A percentile compares a stretch with the other conserved stretches of the same genome.
phyloP scores from a whole-genome alignment of 2,329 filamentous ascomycete species.

The Cylindrodendrum hubeiense region DNA sequence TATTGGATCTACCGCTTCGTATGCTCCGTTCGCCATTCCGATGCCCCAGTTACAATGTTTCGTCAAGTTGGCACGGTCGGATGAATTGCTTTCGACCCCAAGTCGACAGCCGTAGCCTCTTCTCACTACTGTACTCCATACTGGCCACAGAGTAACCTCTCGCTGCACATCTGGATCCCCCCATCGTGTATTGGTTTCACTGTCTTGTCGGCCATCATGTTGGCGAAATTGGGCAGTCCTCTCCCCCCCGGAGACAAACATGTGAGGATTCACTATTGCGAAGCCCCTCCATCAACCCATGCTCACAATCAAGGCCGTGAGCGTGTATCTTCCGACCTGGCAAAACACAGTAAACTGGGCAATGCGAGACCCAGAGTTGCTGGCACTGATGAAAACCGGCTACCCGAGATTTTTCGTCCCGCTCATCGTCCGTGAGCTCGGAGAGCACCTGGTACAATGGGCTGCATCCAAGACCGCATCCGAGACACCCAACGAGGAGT shows the following conservation, averaged over 20 bases:
- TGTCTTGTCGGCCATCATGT: too few species aligned
- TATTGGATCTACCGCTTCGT: too few species aligned
- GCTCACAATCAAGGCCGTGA: slow-evolving; percentile 38
- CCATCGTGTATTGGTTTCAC: too few species aligned
- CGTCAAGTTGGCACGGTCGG: too few species aligned
- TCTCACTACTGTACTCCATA: neutral
- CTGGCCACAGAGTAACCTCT: neutral
- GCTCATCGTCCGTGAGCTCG: slow-evolving; percentile 37
- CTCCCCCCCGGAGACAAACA: slow-evolving; percentile 44
- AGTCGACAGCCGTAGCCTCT: slow-evolving; percentile 5
- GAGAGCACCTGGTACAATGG: slow-evolving; percentile 34
- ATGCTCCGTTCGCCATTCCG: too few species aligned
- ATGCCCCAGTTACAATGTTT: too few species aligned
- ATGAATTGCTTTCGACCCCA: too few species aligned
- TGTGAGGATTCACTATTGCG: slow-evolving; percentile 30
- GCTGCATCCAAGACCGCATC: neutral
- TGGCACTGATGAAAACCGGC: slow-evolving; percentile 40
- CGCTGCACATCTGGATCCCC: too few species aligned
- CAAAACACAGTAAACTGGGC: slow-evolving; percentile 42
- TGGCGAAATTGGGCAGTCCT: slow-evolving; percentile 32
- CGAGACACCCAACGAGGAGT: neutral
- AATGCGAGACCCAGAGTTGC: slow-evolving; percentile 32
- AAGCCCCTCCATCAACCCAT: neutral
- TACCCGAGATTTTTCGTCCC: slow-evolving; percentile 47
- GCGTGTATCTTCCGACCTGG: slow-evolving; percentile 48